Evolutionary conservation across 495 filamentous ascomycete species (phyloP), one percentile per base, ranked within the genome.

Genomic region (Penicillium arizonense): DNA sequence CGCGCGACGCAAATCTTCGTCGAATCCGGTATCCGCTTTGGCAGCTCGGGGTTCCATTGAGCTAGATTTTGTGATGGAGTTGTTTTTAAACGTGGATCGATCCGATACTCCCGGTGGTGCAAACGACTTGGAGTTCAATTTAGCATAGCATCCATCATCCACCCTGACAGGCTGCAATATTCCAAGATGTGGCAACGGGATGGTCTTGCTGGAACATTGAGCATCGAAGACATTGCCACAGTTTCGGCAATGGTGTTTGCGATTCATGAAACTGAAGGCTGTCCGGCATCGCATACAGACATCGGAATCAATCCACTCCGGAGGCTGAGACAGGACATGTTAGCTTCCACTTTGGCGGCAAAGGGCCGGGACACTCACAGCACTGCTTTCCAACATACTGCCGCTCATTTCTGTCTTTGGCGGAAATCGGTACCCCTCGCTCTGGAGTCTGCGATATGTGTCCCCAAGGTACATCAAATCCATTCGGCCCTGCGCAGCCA

Each of bases 221-320:
- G 89, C 88, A 62, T 95, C 92, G 66, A 97, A 98, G 47, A 96
- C 94, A 66, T 92, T 96, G 20, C 94, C 94, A 61, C 94, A 98
- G 63, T 98, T 98, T 39, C 94, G 84, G 61, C 94, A 98, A 68
- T 98, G 94, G 61, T 98, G 94, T 60, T 97, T 98, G 61, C 94
- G 84, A 67, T 98, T 98, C 52, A 91, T 97, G 64, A 97, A 97
- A 32, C 89, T 96, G 63, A 98, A 98, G 5, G 91, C 68, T 20
- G 92, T 96, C 52, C 94, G 84, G 62, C 94, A 98, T 67, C 94
- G 85, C 94, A 98, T 97, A 63, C 94, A 98, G 21, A 98, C 94
- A 60, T 98, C 94, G 2, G 93, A 96, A 69, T 98, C 95, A 28
- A 86, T 86, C 94, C 94, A 98, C 68, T 97, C 94, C 4, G 94